phyloP scores from a whole-genome alignment of 805 yeast genomes.

The Pichia kluyveri region DNA sequence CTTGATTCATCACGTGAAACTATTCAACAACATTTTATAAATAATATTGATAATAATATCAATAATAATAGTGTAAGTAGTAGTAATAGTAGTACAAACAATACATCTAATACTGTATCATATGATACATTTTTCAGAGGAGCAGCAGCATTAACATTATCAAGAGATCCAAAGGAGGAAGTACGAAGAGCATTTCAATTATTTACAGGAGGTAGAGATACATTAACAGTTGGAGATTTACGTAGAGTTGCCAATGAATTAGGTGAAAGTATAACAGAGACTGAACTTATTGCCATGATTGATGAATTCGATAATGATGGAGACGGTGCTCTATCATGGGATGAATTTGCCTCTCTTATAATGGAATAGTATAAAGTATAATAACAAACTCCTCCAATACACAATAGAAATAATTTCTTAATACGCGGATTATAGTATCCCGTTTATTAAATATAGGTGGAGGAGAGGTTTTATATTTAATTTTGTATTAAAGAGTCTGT shows the following conservation, averaged over 20 bases:
- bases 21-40: slow-evolving; percentile 25
- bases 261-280: slow-evolving; percentile 88
- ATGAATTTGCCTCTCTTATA: slow-evolving; percentile 35
- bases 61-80: too few relatives aligned
- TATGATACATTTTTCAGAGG: slow-evolving; percentile 76
- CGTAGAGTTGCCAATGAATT: slow-evolving; percentile 86
- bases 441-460: too few relatives aligned
- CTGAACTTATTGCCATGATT: slow-evolving; percentile 92
- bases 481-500: too few relatives aligned
- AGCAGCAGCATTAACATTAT: slow-evolving; percentile 73
- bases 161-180: slow-evolving; percentile 90
- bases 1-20: slow-evolving; percentile 74
- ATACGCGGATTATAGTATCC: too few relatives aligned
- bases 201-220: slow-evolving; percentile 84
- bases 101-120: slow-evolving; percentile 17
- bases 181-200: slow-evolving; percentile 80
- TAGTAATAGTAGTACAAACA: not conserved
- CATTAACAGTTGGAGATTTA: slow-evolving; percentile 70
- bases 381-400: not conserved
- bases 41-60: too few relatives aligned
- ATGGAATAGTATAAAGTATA: slow-evolving; percentile 44
- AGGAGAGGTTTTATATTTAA: too few relatives aligned
- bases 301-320: slow-evolving; percentile 95
- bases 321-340: slow-evolving; percentile 89
- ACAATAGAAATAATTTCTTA: not conserved